Conservation (phyloP, 139 green algal species). For the Yamagishiella unicocca region DNA sequence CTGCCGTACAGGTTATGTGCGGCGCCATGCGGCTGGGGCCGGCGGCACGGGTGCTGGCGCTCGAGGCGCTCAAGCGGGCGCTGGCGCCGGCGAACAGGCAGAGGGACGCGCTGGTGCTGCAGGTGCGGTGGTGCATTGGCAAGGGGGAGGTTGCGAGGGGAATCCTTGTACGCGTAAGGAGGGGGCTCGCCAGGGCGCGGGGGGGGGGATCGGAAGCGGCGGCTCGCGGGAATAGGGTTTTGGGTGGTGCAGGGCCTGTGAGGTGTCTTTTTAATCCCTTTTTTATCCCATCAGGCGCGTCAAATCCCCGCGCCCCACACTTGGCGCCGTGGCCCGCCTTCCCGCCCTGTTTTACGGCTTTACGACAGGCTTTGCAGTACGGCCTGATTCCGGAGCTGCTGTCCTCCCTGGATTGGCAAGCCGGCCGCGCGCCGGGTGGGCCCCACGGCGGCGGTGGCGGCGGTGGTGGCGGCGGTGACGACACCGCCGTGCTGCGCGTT, state of each 20-base stretch:
- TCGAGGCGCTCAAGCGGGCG: constrained; percentile 83
- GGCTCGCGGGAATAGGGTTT: too few species aligned
- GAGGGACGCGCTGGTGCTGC: constrained; percentile 75
- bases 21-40: constrained; percentile 64
- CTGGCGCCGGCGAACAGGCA: constrained; percentile 69
- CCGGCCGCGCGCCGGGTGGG: neutral
- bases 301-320: too few species aligned
- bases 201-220: too few species aligned
- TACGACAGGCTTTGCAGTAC: constrained; percentile 56
- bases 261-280: too few species aligned
- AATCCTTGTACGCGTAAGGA: too few species aligned
- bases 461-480: constrained; percentile 32
- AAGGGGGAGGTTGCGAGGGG: too few species aligned
- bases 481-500: constrained; percentile 77
- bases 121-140: constrained; percentile 69
- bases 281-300: too few species aligned
- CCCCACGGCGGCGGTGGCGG: constrained; percentile 38
- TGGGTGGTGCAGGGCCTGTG: too few species aligned
- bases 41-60: constrained; percentile 70
- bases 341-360: too few species aligned
- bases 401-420: constrained; percentile 80
- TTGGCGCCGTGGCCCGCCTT: too few species aligned
- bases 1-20: constrained; percentile 59
- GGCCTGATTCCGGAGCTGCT: constrained; percentile 67
- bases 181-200: too few species aligned